Evolutionary conservation across 441 rosid species (phyloP), one percentile per base, ranked within the genome.

Genomic region (Theobroma grandiflorum): DNA sequence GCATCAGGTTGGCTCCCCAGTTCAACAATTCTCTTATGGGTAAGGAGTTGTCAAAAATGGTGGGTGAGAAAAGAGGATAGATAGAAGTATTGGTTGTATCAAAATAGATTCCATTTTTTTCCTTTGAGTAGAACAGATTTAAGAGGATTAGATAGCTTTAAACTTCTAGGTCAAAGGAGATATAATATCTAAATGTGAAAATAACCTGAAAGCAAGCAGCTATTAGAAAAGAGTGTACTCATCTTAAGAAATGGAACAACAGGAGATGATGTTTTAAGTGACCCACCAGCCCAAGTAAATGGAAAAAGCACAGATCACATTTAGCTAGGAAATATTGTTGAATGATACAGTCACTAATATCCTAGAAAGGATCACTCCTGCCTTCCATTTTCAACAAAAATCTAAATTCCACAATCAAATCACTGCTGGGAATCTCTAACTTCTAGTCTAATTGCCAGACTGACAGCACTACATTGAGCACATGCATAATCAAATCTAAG

Each of bases 371-470:
- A 69, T 69, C 62, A 52, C 8, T 35, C 18, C 33, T 15, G 58
- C 45, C 61, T 50, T 35, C 62, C 18, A 18, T 52, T 72, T n/a
- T 52, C 33, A 9, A 33, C 9, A 33, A 33, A 33, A 52, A 72
- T 16, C n/a, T 3, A 16, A 69, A 18, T 35, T 72, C 43, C 75
- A 52, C 14, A 35, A 4, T 26, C 4, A 71, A 72, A 52, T 33
- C 75, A 52, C 45, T 16, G 42, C 45, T 52, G 62, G 62, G 33
- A 72, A 72, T 35, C 5, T 52, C 62, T 72, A 72, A 35, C 75
- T 37, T 64, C 47, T 37, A 37, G 45, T 15, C 68, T 15, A 35
- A 53, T 18, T 53, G 33, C 75, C 31, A 70, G 42, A 15, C 42
- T 70, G 74, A 49, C 58, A 47, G 57, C 57, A 33, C 61, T 18